Evolutionary conservation across 352 stramenopile species (phyloP).

Genomic region (Discostella stelligera): DNA sequence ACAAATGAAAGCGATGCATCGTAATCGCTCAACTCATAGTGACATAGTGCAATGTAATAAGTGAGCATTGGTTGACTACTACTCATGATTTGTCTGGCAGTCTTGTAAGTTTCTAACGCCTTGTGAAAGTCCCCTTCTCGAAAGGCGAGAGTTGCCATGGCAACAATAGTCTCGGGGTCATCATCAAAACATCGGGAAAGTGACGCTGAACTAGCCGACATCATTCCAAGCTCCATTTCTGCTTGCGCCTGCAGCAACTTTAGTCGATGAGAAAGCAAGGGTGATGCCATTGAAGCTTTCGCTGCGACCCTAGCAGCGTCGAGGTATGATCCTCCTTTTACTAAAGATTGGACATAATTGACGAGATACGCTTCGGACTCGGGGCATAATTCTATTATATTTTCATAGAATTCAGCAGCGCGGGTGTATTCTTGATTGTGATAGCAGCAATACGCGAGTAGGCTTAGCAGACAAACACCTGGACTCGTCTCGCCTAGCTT

Average conservation of each 20-base stretch:
- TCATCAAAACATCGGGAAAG: constrained; percentile 90
- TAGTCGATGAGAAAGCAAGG: constrained; percentile 41
- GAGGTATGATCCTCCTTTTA: constrained; percentile 85
- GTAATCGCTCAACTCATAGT: constrained; percentile 90
- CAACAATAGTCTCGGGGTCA: constrained; percentile 88
- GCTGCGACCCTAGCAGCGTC: constrained; percentile 69
- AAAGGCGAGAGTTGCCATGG: constrained; percentile 80
- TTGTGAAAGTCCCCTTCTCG: constrained; percentile 87
- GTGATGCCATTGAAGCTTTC: constrained; percentile 46
- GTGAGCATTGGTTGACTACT: constrained; percentile 90
- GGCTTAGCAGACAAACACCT: constrained; percentile 81
- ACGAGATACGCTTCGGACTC: constrained; percentile 94
- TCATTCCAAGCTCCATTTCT: constrained; percentile 95
- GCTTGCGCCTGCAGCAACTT: constrained; percentile 83
- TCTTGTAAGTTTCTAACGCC: constrained; percentile 88
- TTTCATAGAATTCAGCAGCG: constrained; percentile 92
- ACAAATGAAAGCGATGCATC: constrained; percentile 89
- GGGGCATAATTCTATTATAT: constrained; percentile 90
- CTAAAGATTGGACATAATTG: constrained; percentile 93
- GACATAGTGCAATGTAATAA: constrained; percentile 95
- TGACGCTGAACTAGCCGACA: constrained; percentile 84
- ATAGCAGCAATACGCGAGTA: constrained; percentile 98
- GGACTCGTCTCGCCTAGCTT: constrained; percentile 89
- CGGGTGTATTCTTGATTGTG: constrained; percentile 91
- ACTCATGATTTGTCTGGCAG: constrained; percentile 90